Evolutionary conservation across 441 rosid species (phyloP), one percentile per base, ranked within the genome.

Genomic region (Oxalis stricta): DNA sequence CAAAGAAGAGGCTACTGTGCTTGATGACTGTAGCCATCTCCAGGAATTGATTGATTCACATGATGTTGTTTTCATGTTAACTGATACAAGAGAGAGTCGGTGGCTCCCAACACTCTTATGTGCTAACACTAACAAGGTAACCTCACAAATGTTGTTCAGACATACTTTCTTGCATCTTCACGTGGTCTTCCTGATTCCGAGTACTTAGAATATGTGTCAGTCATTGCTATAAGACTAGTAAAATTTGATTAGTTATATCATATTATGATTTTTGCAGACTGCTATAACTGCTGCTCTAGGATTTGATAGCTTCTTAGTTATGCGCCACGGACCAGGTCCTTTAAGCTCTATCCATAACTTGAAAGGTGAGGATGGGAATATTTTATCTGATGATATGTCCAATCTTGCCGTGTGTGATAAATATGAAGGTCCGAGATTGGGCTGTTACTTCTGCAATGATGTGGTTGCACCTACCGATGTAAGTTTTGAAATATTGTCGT

Each of bases 401-500:
- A 75, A 63, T 53, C 71, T 75, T 51, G 57, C 60, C 29, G 23
- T 67, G 45, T 48, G 64, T 47, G 58, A 62, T 56, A 65, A 44
- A 43, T 64, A 50, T 37, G 49, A 44, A 33, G 33, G 41, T 24
- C 70, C 68, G 56, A 84, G 96, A 57, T 60, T 89, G 64, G 97
- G 95, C 50, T 89, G 94, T 63, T 89, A 89, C 75, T 85, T 89
- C 69, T 89, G 97, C 77, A 89, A 82, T 33, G 92, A 89, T n/a
- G 92, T 89, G 40, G 92, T 89, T 66, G 89, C 94, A 7, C 95
- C 97, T 37, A 84, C 85, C 15, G 95, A 89, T 63, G 95, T 89
- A 79, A 73, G 41, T 38, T 53, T 31, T n/a, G n/a, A n/a, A n/a
- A n/a, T n/a, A n/a, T n/a, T n/a, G n/a, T n/a, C n/a, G n/a, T n/a